Evolutionary conservation across 352 stramenopile species (phyloP).

Genomic region (Phytopythium montanum): DNA sequence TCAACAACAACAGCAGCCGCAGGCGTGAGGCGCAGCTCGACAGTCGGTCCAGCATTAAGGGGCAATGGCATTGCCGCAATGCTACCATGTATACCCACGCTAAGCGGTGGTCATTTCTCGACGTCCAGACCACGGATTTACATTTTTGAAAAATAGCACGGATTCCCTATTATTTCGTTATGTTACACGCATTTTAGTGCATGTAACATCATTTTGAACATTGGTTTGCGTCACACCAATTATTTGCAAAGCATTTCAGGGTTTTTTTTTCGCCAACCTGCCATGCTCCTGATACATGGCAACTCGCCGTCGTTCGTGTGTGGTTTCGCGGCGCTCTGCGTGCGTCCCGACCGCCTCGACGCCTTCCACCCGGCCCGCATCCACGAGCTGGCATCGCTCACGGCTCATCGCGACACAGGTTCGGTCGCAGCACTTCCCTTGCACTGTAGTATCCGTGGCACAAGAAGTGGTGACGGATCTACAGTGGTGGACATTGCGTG

Average conservation of each 20-base stretch:
- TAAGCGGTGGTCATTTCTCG: no score
- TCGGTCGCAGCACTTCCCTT: not conserved
- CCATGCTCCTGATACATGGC: constrained; percentile 7
- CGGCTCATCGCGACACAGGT: constrained; percentile 32
- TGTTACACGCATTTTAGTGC: no score
- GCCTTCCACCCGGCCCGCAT: constrained; percentile 24
- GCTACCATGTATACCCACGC: no score
- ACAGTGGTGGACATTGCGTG: constrained; percentile 80
- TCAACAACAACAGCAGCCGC: constrained; percentile 2
- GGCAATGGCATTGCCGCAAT: no score
- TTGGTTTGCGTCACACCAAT: no score
- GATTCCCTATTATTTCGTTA: no score
- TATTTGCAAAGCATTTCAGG: no score
- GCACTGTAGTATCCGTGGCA: not conserved
- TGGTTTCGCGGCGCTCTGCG: constrained; percentile 35
- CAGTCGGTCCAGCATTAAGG: not conserved
- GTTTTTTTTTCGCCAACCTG: no score
- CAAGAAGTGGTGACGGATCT: constrained; percentile 2
- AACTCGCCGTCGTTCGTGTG: constrained; percentile 19
- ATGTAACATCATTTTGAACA: no score
- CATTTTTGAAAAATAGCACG: no score
- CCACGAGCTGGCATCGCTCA: constrained; percentile 22
- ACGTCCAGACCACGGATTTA: no score
- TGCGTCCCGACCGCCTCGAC: constrained; percentile 13
- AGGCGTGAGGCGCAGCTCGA: not conserved